phyloP scores from a whole-genome alignment of 2,329 filamentous ascomycete species.

The Uncinocarpus reesii region DNA sequence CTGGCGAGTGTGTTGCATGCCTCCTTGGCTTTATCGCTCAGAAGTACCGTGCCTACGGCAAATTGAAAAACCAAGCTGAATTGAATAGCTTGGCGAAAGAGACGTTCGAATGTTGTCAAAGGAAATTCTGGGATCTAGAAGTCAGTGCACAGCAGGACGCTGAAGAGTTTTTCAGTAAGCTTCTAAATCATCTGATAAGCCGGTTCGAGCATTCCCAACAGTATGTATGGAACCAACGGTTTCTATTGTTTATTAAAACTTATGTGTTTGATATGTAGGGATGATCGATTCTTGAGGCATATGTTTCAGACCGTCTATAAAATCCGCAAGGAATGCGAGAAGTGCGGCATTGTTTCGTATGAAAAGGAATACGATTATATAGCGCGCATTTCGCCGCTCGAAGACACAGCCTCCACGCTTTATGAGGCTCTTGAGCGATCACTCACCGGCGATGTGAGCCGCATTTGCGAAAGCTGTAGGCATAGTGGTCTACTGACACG shows the following conservation, averaged over 20 bases:
- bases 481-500: background rate
- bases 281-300: constrained; percentile 1
- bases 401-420: background rate
- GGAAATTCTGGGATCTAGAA: constrained; percentile 4
- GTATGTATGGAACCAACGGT: no score
- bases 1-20: constrained; percentile 9
- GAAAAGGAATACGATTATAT: background rate
- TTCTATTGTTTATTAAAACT: no score
- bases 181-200: constrained; percentile 2
- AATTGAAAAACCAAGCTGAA: background rate
- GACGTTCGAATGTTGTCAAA: constrained; percentile 6
- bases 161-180: constrained; percentile 10
- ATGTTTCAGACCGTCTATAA: constrained; percentile 12
- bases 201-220: background rate
- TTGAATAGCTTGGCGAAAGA: background rate
- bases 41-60: constrained; percentile 9
- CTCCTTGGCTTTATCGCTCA: constrained; percentile 3
- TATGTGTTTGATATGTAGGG: background rate
- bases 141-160: constrained; percentile 13
- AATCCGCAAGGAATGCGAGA: constrained; percentile 9
- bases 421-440: background rate
- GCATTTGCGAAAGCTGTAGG: constrained; percentile 6
- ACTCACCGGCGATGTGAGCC: background rate
- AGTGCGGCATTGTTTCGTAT: constrained; percentile 2
- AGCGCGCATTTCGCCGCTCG: background rate